Base-by-base conservation (phyloP, 306 rosid genomes). In the Carpinus fangiana region DNA sequence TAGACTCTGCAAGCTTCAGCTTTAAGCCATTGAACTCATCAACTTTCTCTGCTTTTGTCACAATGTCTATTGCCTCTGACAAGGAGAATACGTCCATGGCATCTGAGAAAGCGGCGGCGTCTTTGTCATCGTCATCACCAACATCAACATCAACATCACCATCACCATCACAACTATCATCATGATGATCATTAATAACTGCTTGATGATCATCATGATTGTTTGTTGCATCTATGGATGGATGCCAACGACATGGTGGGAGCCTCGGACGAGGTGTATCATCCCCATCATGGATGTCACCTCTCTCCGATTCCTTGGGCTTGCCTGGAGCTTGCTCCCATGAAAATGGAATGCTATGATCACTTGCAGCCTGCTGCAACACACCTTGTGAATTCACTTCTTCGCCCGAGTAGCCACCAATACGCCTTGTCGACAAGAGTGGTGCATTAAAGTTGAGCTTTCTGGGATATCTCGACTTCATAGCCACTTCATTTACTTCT, bases 1-100 rank as follows among this genome's bases (percentile, higher is more conserved):
- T 74, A 4, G 82, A 87, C 34, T 90, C 88, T 47, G 73, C 84
- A 70, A 92, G 83, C 90, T 86, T 92, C 52, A 81, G 14, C 80
- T 77, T 87, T 51, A 90, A 75, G 3, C 84, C 48, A 26, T 84
- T 81, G 12, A 71, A 71, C 21, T 74, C 80, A 3, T 76, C 75
- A 54, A 41, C 85, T 45, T 76, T 81, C 87, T 87, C 87, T 18
- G 87, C 65, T 78, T 77, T 90, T 56, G 89, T 88, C 56, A 88
- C 97, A 41, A 90, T 90, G 73, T 94, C 98, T 38, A 92, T 88
- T 55, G 97, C 95, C 80, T 89, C 97, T n/a, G 95, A 88, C 26
- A 94, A 83, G 3, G 95, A 94, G 55, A 90, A 83, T 12, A 90
- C 94, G 66, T 90, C 94, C 65, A 87, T 76, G 10, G 86, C 88